Evolutionary conservation across 73 alveolate species (phyloP).

Genomic region (Diophrys appendiculata): DNA sequence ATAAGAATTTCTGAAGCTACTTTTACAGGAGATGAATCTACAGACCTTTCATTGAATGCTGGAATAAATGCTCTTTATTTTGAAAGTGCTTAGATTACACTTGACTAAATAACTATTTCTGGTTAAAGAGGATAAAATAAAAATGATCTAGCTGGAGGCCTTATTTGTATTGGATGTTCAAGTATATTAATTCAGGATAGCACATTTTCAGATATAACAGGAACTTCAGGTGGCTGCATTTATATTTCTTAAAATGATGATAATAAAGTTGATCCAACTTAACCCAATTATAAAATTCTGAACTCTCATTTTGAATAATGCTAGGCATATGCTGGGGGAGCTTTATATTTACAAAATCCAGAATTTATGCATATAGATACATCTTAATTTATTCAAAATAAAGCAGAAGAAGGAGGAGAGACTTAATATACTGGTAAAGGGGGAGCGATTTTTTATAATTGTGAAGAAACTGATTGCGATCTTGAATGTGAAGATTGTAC

Average conservation of each 20-base stretch:
- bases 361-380: background rate
- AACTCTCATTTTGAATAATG: constrained; percentile 3
- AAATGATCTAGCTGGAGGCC: background rate
- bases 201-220: constrained; percentile 7
- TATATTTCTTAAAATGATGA: constrained; percentile 1
- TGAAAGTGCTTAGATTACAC: background rate
- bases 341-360: constrained; percentile 11
- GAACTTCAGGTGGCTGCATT: constrained; percentile 34
- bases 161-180: background rate
- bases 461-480: constrained; percentile 2
- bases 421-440: constrained; percentile 36
- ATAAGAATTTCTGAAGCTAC: background rate
- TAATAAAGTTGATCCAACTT: background rate
- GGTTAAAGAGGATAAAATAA: background rate
- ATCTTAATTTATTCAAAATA: constrained; percentile 3
- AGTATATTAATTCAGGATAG: background rate
- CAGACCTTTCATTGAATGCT: background rate
- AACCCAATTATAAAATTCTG: constrained; percentile 8
- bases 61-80: background rate
- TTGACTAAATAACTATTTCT: too few relatives aligned
- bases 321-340: constrained; percentile 38
- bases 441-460: constrained; percentile 50
- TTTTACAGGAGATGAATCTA: background rate
- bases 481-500: background rate
- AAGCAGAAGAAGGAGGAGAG: constrained; percentile 10